A percentile compares a stretch with the other conserved stretches of the same genome.
These are phyloP conservation scores for Verbascum thapsus DNA, from an alignment of 257 asterid species.

Conservation along the genomic window DNA sequence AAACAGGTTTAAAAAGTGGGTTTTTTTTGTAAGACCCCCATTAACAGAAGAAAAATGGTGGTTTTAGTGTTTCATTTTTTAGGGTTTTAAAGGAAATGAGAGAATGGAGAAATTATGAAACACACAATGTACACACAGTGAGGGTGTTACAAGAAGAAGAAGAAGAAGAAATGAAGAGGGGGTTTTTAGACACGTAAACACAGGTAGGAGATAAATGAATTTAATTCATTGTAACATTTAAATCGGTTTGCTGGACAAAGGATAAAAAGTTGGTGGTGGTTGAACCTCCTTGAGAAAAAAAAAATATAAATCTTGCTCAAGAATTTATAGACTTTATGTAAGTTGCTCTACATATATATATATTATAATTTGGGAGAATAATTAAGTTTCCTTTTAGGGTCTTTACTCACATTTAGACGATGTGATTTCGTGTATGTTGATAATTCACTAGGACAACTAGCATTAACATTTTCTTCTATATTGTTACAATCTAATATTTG, in stretches of 20 bases:
- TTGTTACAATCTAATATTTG: too few species aligned
- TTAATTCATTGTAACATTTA: constrained; percentile 37
- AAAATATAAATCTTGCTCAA: constrained; percentile 26
- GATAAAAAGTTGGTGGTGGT: constrained; percentile 39
- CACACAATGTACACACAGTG: constrained; percentile 15
- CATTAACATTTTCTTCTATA: too few species aligned
- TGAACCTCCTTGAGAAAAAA: constrained; percentile 28
- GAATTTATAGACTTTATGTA: constrained; percentile 7
- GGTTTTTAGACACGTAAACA: constrained; percentile 35
- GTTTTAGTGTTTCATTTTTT: background rate
- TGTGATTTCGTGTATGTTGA: too few species aligned
- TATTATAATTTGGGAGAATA: too few species aligned
- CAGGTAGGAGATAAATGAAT: constrained; percentile 46
- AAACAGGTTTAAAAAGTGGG: background rate
- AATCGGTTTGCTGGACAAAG: constrained; percentile 37
- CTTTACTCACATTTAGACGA: too few species aligned
- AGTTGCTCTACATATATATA: too few species aligned
- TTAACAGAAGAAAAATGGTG: constrained; percentile 7
- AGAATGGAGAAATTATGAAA: background rate
- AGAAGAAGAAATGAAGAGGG: constrained; percentile 16
- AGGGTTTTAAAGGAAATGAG: constrained; percentile 17
- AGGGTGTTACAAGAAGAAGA: constrained; percentile 5
- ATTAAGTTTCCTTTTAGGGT: too few species aligned
- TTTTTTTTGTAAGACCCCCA: background rate
- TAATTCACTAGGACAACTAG: too few species aligned